Conservation (phyloP, 2,329 filamentous ascomycete species). For the Arthrinium puccinioides region DNA sequence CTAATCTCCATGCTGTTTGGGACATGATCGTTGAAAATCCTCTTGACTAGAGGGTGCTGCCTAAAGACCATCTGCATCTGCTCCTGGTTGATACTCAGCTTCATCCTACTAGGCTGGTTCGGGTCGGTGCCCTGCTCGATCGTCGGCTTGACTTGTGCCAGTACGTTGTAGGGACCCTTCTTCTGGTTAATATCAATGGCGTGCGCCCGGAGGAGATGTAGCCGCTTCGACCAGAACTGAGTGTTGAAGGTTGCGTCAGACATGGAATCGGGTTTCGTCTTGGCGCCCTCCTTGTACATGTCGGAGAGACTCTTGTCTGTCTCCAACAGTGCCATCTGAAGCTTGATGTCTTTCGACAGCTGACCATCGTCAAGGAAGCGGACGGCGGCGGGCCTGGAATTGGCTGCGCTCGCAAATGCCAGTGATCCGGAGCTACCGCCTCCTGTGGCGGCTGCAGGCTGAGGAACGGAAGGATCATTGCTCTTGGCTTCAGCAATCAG, state of each 20-base stretch:
- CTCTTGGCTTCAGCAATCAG: slow-evolving; percentile 66
- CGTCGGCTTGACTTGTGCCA: slow-evolving; percentile 80
- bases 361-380: slow-evolving; percentile 75
- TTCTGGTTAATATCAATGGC: slow-evolving; percentile 83
- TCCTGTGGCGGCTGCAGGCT: slow-evolving; percentile 30
- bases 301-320: slow-evolving; percentile 68
- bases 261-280: slow-evolving; percentile 78
- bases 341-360: slow-evolving; percentile 68
- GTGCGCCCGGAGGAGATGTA: slow-evolving; percentile 80
- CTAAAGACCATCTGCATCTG: slow-evolving; percentile 89
- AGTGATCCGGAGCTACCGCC: slow-evolving; percentile 58
- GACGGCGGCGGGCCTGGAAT: slow-evolving; percentile 45
- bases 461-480: slow-evolving; percentile 43
- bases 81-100: slow-evolving; percentile 80
- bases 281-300: slow-evolving; percentile 80
- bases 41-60: slow-evolving; percentile 85
- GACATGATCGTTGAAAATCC: slow-evolving; percentile 89
- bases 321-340: slow-evolving; percentile 85
- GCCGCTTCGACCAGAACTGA: slow-evolving; percentile 90
- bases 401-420: slow-evolving; percentile 68
- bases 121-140: slow-evolving; percentile 42
- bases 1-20: slow-evolving; percentile 70
- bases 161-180: slow-evolving; percentile 85
- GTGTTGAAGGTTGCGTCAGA: slow-evolving; percentile 74
- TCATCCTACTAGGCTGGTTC: slow-evolving; percentile 49